A percentile compares a stretch with the other conserved stretches of the same genome.
Conservation (phyloP, 306 rosid species). For the Cyclanthera cordifolia region DNA sequence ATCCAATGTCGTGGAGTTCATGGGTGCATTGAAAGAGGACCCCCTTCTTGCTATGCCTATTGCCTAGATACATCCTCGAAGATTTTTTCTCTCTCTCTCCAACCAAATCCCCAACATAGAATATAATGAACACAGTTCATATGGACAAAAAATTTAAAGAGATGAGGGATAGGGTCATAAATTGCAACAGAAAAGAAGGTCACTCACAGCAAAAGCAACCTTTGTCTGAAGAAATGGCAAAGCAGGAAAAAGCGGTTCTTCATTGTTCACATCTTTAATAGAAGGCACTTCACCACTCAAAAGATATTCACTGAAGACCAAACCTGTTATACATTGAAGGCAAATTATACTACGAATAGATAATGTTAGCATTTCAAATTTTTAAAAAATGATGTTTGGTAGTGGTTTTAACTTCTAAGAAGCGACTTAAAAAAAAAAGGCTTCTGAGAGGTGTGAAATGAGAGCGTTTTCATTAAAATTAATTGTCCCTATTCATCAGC, state of each 20-base stretch:
- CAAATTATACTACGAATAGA: not conserved
- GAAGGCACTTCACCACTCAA: slow-evolving; percentile 84
- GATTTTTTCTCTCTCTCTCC: not conserved
- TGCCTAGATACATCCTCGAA: not conserved
- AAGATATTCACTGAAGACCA: slow-evolving; percentile 85
- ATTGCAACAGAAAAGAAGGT: slow-evolving; percentile 9
- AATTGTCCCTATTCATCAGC: not conserved
- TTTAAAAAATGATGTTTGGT: not conserved
- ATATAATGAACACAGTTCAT: not conserved
- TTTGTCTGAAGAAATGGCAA: slow-evolving; percentile 45
- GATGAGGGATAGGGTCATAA: not conserved
- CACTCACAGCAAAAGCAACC: slow-evolving; percentile 48
- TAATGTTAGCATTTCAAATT: not conserved
- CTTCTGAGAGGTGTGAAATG: not conserved
- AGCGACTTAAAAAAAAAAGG: too few relatives aligned
- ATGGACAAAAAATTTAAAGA: not conserved
- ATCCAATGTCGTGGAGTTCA: too few relatives aligned
- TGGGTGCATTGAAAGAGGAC: too few relatives aligned
- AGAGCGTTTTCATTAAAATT: not conserved
- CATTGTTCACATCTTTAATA: slow-evolving; percentile 69
- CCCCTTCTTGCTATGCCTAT: not conserved
- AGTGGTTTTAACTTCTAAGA: not conserved
- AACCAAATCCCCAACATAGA: not conserved
- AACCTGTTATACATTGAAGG: slow-evolving; percentile 41
- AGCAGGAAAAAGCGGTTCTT: slow-evolving; percentile 84